A percentile compares a stretch with the other conserved stretches of the same genome.
phyloP scores from a whole-genome alignment of 768 basidiomycete species.

The Leccinum incarnatum region DNA sequence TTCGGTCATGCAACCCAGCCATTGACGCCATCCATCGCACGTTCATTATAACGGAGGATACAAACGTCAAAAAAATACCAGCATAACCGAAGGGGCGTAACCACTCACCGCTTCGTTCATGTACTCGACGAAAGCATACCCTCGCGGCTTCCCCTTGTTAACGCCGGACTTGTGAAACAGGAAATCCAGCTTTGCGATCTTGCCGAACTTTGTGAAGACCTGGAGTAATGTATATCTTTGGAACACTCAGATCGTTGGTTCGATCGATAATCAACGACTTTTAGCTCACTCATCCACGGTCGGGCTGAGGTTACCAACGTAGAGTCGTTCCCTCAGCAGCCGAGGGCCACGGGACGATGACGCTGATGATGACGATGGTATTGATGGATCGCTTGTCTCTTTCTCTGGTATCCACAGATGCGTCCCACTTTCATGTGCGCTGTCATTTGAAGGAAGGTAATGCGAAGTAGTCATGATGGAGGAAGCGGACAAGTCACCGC shows the following conservation, averaged over 20 bases:
- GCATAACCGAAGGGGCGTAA: slow-evolving; percentile 19
- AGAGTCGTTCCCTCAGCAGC: slow-evolving; percentile 70
- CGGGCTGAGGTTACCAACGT: slow-evolving; percentile 85
- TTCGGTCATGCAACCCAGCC: slow-evolving; percentile 22
- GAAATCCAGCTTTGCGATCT: slow-evolving; percentile 89
- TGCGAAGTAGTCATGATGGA: slow-evolving; percentile 9
- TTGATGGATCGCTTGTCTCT: slow-evolving; percentile 17
- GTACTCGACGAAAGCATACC: slow-evolving; percentile 94
- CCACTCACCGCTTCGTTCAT: slow-evolving; percentile 71
- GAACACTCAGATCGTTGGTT: slow-evolving; percentile 11
- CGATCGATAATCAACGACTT: background rate
- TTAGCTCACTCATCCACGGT: slow-evolving; percentile 78
- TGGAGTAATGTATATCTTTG: slow-evolving; percentile 83
- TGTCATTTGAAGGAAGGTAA: slow-evolving; percentile 1
- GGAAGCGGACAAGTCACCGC: background rate
- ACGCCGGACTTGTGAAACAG: slow-evolving; percentile 93
- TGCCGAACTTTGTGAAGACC: slow-evolving; percentile 89
- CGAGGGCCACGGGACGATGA: slow-evolving; percentile 27
- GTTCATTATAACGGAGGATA: slow-evolving; percentile 19
- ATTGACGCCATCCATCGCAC: slow-evolving; percentile 19
- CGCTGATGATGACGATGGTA: slow-evolving; percentile 1
- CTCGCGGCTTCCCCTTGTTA: slow-evolving; percentile 87
- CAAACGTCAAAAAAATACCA: slow-evolving; percentile 24
- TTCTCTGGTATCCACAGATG: slow-evolving; percentile 35
- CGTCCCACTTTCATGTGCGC: slow-evolving; percentile 8